These are phyloP conservation scores for Cladophialophora yegresii DNA, from an alignment of 2,329 filamentous ascomycete species.

Conservation along the genomic window DNA sequence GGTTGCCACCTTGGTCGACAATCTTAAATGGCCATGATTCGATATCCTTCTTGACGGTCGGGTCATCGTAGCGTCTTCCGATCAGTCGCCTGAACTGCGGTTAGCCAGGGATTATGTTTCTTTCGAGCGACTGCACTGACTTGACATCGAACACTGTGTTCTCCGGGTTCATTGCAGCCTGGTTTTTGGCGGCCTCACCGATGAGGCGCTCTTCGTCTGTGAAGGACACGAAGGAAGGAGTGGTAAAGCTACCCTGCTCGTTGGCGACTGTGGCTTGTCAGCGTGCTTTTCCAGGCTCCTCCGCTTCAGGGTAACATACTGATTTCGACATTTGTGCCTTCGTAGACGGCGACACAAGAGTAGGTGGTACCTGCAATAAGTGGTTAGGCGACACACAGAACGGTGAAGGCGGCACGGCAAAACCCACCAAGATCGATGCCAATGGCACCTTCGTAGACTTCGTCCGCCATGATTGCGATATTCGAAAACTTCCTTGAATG, in stretches of 20 bases:
- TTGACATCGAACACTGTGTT: constrained; percentile 99
- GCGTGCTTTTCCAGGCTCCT: constrained; percentile 13
- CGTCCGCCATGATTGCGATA: constrained; percentile 72
- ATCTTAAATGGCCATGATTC: constrained; percentile 99
- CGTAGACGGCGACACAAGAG: constrained; percentile 99
- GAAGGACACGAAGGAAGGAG: constrained; percentile 98
- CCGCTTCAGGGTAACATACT: constrained; percentile 55
- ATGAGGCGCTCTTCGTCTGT: constrained; percentile 98
- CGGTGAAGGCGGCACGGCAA: constrained; percentile 30
- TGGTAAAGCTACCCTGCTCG: constrained; percentile 99
- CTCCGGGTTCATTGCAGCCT: constrained; percentile 97
- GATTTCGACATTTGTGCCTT: constrained; percentile 99
- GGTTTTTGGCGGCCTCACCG: constrained; percentile 99
- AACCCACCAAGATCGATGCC: constrained; percentile 94
- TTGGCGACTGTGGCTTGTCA: constrained; percentile 71
- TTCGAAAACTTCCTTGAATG: constrained; percentile 1
- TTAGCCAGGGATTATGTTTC: constrained; percentile 2
- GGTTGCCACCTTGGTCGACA: constrained; percentile 81
- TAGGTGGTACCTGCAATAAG: constrained; percentile 82
- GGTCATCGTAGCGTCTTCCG: constrained; percentile 91
- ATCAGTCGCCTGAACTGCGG: constrained; percentile 76
- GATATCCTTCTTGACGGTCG: constrained; percentile 97
- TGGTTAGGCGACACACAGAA: constrained; percentile 37
- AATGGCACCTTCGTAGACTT: constrained; percentile 99
- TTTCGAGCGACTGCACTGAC: constrained; percentile 56